Evolutionary conservation across 2,329 filamentous ascomycete genomes (phyloP).

Genomic region (Aspergillus udagawae): DNA sequence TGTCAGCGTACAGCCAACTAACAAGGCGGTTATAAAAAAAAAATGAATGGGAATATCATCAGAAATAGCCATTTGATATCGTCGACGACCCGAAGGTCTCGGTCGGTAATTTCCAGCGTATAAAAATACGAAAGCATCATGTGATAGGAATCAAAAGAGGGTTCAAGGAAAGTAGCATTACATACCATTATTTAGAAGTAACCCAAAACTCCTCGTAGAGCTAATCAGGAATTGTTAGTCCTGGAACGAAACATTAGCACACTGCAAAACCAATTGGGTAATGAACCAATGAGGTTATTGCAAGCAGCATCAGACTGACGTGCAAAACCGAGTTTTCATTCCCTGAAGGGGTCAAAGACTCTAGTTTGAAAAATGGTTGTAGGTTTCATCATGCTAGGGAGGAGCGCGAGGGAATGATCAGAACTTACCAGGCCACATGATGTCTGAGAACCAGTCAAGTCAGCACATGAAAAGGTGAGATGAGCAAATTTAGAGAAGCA

Average conservation of each 20-base stretch:
- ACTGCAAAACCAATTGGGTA: constrained; percentile 4
- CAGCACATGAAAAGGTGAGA: background rate
- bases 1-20: constrained; percentile 12
- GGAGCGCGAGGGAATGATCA: constrained; percentile 2
- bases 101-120: constrained; percentile 97
- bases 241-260: constrained; percentile 6
- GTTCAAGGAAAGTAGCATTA: constrained; percentile 19
- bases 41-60: constrained; percentile 44
- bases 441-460: background rate
- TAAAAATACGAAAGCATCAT: constrained; percentile 59
- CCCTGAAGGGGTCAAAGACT: constrained; percentile 82
- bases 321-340: constrained; percentile 78
- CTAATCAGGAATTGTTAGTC: constrained; percentile 17
- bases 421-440: constrained; percentile 25
- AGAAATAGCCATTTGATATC: constrained; percentile 84
- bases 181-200: constrained; percentile 22
- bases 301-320: constrained; percentile 76
- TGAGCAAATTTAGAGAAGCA: background rate
- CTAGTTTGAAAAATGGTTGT: constrained; percentile 79
- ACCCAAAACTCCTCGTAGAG: background rate
- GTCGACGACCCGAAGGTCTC: constrained; percentile 67
- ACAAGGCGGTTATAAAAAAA: constrained; percentile 12
- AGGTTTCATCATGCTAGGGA: constrained; percentile 66
- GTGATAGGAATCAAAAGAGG: background rate
- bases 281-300: constrained; percentile 7